Base-by-base conservation (phyloP, 345 rosid genomes). In the Aquilaria yunnanensis region DNA sequence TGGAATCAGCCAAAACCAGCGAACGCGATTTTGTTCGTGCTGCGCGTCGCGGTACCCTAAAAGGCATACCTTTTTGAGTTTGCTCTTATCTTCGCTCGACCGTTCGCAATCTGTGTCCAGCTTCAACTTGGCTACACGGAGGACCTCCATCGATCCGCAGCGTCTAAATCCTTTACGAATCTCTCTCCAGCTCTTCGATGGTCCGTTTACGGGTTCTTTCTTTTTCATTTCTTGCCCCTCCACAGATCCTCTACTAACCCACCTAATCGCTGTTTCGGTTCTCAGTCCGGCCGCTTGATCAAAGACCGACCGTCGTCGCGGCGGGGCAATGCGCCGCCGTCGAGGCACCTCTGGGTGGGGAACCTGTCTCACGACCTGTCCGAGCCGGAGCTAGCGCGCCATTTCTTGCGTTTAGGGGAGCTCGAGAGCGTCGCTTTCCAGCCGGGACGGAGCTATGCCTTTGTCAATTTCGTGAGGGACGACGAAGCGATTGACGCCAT, bases 291-390 rank as follows among this genome's bases (percentile, higher is more conserved):
- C 46, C 72, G 78, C 29, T 83, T 75, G 33, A 78, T 68, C 57
- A 75, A 90, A 62, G 92, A 77, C 34, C 78, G 79, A 58, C 60
- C 52, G 41, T 70, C 82, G 31, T 31, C 55, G 2, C 77, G 75
- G 58, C 72, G 80, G 53, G 61, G 77, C 43, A 74, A 76, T 58
- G 75, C 80, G 41, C 92, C 87, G 33, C 96, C 97, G 50, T 90
- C 97, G 62, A 80, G 98, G 52, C 97, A 93, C 74, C 81, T 93
- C 9, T 93, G 97, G 97, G 86, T 93, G 3, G 98, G 98, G 32
- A 93, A 93, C 75, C 72, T 93, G 63, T 78, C 97, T 29, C 96
- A 84, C 43, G 68, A 73, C 61, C 68, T 93, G 61, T 32, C 64
- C 1, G 94, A 87, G 67, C 63, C 49, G 33, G 92, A 90, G 34